These are phyloP conservation scores for Turritis glabra DNA, from an alignment of 345 rosid species.

Conservation along the genomic window DNA sequence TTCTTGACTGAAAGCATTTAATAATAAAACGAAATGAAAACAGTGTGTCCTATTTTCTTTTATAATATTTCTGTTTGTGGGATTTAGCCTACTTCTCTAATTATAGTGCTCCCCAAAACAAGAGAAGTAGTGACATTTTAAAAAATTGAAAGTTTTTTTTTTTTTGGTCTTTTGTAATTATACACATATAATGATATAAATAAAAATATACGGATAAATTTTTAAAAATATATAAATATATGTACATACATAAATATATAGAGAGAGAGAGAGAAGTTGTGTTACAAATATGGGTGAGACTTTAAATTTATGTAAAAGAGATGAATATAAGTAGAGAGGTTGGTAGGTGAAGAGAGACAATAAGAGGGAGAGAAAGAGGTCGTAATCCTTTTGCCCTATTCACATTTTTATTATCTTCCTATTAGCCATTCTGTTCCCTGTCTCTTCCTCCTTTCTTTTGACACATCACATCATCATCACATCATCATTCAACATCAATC, in stretches of 20 bases:
- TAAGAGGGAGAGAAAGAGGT: slow-evolving; percentile 48
- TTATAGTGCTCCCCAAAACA: not conserved
- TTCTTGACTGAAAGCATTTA: not conserved
- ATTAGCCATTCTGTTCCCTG: slow-evolving; percentile 31
- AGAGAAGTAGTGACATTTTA: not conserved
- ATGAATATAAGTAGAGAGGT: slow-evolving; percentile 56
- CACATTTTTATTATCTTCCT: slow-evolving; percentile 28
- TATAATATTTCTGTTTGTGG: not conserved
- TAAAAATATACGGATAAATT: not conserved
- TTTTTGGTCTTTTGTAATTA: not conserved
- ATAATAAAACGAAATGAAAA: not conserved
- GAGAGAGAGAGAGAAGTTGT: slow-evolving; percentile 21
- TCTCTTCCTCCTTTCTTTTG: slow-evolving; percentile 33
- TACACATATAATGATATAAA: slow-evolving; percentile 3
- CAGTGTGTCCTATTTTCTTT: not conserved
- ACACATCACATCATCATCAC: slow-evolving; percentile 32
- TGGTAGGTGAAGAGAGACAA: slow-evolving; percentile 45
- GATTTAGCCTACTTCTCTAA: not conserved
- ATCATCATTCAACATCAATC: slow-evolving; percentile 21
- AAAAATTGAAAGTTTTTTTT: not conserved
- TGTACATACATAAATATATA: too few relatives aligned
- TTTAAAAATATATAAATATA: not conserved
- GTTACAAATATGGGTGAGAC: not conserved
- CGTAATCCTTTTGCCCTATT: slow-evolving; percentile 35
- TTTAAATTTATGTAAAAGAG: not conserved